These are phyloP conservation scores for Corylus americana DNA, from an alignment of 306 rosid species.

Conservation along the genomic window DNA sequence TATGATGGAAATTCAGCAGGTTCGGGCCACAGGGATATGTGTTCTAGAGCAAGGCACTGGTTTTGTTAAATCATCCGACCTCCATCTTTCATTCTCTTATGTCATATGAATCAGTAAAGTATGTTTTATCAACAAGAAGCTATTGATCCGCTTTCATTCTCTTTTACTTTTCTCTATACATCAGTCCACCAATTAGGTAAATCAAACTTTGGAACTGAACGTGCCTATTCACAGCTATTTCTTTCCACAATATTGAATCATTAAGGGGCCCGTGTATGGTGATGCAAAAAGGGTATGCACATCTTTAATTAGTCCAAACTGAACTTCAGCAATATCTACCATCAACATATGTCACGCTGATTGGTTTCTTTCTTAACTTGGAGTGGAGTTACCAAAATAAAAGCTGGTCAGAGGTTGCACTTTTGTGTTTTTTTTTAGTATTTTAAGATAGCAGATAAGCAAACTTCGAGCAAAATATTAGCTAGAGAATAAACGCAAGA, in stretches of 20 bases:
- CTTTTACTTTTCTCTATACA: not conserved
- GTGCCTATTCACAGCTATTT: not conserved
- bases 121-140: not conserved
- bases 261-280: not conserved
- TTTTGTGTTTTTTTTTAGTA: not conserved
- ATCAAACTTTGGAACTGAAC: not conserved
- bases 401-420: not conserved
- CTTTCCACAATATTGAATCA: not conserved
- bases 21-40: not conserved
- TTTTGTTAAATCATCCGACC: not conserved
- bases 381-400: not conserved
- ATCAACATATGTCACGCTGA: not conserved
- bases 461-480: not conserved
- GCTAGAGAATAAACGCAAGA: too few relatives aligned
- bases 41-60: not conserved
- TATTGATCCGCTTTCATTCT: not conserved
- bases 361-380: not conserved
- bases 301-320: not conserved
- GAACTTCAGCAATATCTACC: not conserved
- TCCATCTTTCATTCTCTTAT: not conserved
- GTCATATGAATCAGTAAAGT: not conserved
- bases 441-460: not conserved
- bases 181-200: not conserved
- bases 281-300: not conserved
- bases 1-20: not conserved